Base-by-base conservation (phyloP, 2,329 filamentous ascomycete genomes). In the Thermoascus crustaceus region DNA sequence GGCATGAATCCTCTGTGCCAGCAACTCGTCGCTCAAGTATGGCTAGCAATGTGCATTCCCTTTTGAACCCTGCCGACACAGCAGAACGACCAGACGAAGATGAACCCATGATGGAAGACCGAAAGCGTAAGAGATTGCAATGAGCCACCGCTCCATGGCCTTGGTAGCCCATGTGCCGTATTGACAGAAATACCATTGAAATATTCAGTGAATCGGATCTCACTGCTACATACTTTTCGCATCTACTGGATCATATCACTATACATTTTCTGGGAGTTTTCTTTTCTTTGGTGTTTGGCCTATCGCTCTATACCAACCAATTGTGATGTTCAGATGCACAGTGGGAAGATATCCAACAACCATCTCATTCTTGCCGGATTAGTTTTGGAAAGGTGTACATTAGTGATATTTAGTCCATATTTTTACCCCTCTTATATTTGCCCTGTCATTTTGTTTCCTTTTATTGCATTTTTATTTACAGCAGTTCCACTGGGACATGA, bases 21-120 rank as follows among this genome's bases (percentile, higher is more conserved):
- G 75, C 76, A n/a, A 82, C 78, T 5, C 64, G 80, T 36, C 68
- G 79, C 41, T 78, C 76, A 17, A 82, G 78, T 50, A 82, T 83
- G 79, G 79, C 79, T 5, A 81, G 78, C 46, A 82, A 79, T 46
- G 74, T 80, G 14, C 76, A 80, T 53, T 77, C 72, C 4, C 57
- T 83, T 16, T 66, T 83, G 1, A 83, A 83, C 46, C 80, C 79
- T 4, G 76, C 78, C 9, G 78, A 81, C 45, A 82, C 78, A 1
- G 75, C 73, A 2, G 79, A 82, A 55, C 60, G 76, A 39, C 73
- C 75, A 13, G 77, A 78, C 30, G 78, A 81, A 52, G 78, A 82
- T 39, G 68, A 77, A 39, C 64, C 68, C 29, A 66, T 68, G 35
- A 58, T 61, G 32, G 75, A 78, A 13, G 76, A 80, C 39, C 66